Percentiles rank a stretch among this genome's conserved stretches.
Evolutionary conservation across 805 yeast genomes (phyloP).

Genomic region (Zygosaccharomyces lentus): DNA sequence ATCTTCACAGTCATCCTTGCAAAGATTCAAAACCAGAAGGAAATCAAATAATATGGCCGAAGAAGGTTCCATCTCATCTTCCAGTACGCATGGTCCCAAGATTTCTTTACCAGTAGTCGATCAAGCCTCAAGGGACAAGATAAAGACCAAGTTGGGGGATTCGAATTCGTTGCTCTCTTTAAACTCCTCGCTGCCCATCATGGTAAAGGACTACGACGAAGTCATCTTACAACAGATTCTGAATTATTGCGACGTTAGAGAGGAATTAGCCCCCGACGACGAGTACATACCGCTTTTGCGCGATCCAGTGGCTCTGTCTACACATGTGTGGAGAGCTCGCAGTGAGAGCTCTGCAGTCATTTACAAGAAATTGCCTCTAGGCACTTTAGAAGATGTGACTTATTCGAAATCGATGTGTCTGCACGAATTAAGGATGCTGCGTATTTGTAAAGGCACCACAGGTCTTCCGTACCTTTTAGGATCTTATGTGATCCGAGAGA

Average conservation of each 20-base stretch:
- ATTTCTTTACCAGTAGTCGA: conserved; percentile 60
- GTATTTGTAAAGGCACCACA: conserved; percentile 27
- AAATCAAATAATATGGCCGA: conserved; percentile 22
- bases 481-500: conserved; percentile 22
- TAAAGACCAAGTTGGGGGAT: conserved; percentile 49
- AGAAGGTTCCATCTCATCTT: conserved; percentile 14
- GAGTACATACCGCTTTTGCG: conserved; percentile 15
- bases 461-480: conserved; percentile 28
- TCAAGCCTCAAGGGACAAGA: conserved; percentile 50
- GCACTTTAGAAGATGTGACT: conserved; percentile 16
- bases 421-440: conserved; percentile 27
- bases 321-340: conserved; percentile 22
- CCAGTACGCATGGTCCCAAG: conserved; percentile 19
- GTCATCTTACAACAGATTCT: conserved; percentile 24
- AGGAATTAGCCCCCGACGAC: conserved; percentile 16
- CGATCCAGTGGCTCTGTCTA: conserved; percentile 14
- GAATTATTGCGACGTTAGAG: conserved; percentile 23
- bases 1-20: conserved; percentile 33
- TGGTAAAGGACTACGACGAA: conserved; percentile 27
- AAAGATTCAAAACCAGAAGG: conserved; percentile 29
- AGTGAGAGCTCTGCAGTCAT: conserved; percentile 17
- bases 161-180: conserved; percentile 32
- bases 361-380: conserved; percentile 22
- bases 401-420: conserved; percentile 22
- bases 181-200: conserved; percentile 24